Percentiles rank a stretch among this genome's conserved stretches.
These are phyloP conservation scores for Cardamine resedifolia DNA, from an alignment of 345 rosid genomes.

Conservation along the genomic window DNA sequence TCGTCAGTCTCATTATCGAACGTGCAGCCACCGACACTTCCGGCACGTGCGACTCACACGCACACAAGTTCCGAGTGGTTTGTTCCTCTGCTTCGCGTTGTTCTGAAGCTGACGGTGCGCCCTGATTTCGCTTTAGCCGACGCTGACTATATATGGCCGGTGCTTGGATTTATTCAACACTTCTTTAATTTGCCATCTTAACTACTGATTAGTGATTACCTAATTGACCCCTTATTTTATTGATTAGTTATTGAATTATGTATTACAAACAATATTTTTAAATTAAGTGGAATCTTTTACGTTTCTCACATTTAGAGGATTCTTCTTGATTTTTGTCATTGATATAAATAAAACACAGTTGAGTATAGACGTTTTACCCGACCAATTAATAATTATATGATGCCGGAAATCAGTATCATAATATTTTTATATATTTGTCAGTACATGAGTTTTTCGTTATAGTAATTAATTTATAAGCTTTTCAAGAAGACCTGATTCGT, in stretches of 20 bases:
- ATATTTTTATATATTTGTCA: background rate
- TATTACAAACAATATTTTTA: background rate
- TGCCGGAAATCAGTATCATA: background rate
- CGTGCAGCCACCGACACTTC: constrained; percentile 44
- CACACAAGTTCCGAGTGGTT: constrained; percentile 19
- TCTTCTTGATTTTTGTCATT: constrained; percentile 13
- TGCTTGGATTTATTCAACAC: constrained; percentile 28
- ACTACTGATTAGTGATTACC: constrained; percentile 26
- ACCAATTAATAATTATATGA: background rate
- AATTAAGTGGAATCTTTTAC: constrained; percentile 10
- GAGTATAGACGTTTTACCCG: constrained; percentile 20
- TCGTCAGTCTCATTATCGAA: constrained; percentile 9
- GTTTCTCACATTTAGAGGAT: background rate
- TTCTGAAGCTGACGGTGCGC: constrained; percentile 42
- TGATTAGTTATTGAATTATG: constrained; percentile 11
- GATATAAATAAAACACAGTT: constrained; percentile 15
- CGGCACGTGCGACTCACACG: constrained; percentile 41
- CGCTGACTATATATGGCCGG: constrained; percentile 30
- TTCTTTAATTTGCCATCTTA: background rate
- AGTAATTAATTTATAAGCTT: background rate
- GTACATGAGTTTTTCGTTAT: background rate
- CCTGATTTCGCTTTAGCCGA: constrained; percentile 27
- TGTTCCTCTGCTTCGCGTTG: constrained; percentile 36
- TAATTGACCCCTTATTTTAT: constrained; percentile 7
- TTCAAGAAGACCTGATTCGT: background rate